Evolutionary conservation across 176 grass and related monocot species (phyloP), one percentile per base, ranked within the genome.

Genomic region (Carex pumila): DNA sequence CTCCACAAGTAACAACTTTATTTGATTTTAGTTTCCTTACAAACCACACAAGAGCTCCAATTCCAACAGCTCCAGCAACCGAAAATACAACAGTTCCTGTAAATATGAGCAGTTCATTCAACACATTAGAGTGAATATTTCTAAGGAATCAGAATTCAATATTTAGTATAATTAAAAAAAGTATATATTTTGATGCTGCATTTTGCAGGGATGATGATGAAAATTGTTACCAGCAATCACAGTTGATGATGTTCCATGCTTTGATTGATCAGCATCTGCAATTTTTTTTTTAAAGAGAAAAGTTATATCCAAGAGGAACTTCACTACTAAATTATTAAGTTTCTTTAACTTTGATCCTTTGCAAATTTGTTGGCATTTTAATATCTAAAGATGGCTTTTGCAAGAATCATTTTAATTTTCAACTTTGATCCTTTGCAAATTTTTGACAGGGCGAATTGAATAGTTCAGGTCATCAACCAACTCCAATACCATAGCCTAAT

Each of bases 1-100:
- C 92, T 14, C 95, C 95, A 57, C 91, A 95, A 50, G 90, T 91
- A 22, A 98, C 92, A 18, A 90, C 92, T 85, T 87, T 98, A 45
- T 79, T 91, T 3, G 81, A 87, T 83, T 84, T 93, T 10, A 89
- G 61, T 84, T 91, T 95, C 47, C 88, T 88, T 43, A 95, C 56
- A 85, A 93, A 93, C 95, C 89, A 87, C n/a, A 91, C 85, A 12
- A 98, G 95, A n/a, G 79, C 87, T 43, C 89, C 91, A 54, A 94
- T 47, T 49, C 91, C 91, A 7, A 93, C 76, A 50, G 81, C 76
- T 0, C 86, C 91, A 22, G 86, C 94, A 25, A 95, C 21, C 0
- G 95, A 98, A 85, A 90, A 89, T 18, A 90, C 85, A 45, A 82
- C 54, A 60, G 86, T 93, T 68, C 92, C 95, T 98, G 92, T 66